Conservation (phyloP, 306 rosid genomes). For the Malus fusca region DNA sequence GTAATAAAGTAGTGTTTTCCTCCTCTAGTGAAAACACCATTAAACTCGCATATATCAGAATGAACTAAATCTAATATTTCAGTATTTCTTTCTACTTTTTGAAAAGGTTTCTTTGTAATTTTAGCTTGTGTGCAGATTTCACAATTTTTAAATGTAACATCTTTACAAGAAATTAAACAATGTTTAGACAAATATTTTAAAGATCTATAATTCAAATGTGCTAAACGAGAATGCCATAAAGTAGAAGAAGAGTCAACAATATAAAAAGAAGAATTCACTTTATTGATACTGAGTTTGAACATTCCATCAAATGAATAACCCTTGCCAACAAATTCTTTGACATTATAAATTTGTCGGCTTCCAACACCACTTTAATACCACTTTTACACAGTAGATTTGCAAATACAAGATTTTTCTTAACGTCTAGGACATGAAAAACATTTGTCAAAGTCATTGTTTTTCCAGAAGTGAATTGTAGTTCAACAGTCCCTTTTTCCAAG, state of each 20-base stretch:
- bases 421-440: not conserved
- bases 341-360: not conserved
- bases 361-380: not conserved
- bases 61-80: not conserved
- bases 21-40: too few relatives aligned
- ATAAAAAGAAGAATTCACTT: not conserved
- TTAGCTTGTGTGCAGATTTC: not conserved
- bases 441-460: not conserved
- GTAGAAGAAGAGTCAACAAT: not conserved
- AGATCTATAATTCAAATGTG: not conserved
- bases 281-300: not conserved
- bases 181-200: not conserved
- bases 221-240: not conserved
- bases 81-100: not conserved
- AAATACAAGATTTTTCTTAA: not conserved
- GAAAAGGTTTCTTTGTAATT: not conserved
- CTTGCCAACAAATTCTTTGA: constrained; percentile 3
- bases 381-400: not conserved
- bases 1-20: too few relatives aligned
- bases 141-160: not conserved
- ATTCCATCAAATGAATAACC: not conserved
- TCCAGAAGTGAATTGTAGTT: not conserved
- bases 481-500: not conserved
- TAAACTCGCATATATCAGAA: not conserved
- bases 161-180: not conserved